Conservation (phyloP, 2,329 filamentous ascomycete genomes). For the Trichoderma semiorbis region DNA sequence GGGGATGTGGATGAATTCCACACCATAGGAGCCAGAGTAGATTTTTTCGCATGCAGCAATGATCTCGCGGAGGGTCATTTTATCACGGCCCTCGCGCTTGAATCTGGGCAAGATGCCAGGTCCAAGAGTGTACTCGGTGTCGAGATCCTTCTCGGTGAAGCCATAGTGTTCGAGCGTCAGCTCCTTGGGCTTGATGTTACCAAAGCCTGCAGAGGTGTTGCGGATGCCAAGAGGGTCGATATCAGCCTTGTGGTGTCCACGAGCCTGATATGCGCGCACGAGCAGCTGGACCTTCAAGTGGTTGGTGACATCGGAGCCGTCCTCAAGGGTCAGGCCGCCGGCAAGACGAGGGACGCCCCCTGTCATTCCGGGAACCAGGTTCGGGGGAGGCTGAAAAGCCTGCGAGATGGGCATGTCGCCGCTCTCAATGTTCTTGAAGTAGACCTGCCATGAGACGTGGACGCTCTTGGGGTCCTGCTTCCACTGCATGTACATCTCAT, state of each 20-base stretch:
- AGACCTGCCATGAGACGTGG: conserved; percentile 97
- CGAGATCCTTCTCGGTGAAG: conserved; percentile 90
- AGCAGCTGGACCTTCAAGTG: conserved; percentile 98
- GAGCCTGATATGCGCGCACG: conserved; percentile 94
- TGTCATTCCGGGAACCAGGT: conserved; percentile 76
- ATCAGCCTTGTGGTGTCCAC: conserved; percentile 96
- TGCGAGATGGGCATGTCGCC: conserved; percentile 97
- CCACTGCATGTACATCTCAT: conserved; percentile 99
- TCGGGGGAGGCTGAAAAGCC: conserved; percentile 94
- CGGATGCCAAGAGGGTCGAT: conserved; percentile 95
- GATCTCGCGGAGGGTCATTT: conserved; percentile 96
- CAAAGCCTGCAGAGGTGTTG: conserved; percentile 69
- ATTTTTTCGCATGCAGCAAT: conserved; percentile 89
- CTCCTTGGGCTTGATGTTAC: conserved; percentile 86
- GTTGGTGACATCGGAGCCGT: conserved; percentile 83
- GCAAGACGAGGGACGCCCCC: conserved; percentile 73
- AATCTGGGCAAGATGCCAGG: conserved; percentile 95
- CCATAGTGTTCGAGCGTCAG: conserved; percentile 90
- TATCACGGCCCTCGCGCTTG: conserved; percentile 80
- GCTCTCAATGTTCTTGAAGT: conserved; percentile 99
- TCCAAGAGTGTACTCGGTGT: conserved; percentile 85
- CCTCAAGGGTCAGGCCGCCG: conserved; percentile 63
- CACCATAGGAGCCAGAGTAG: conserved; percentile 95
- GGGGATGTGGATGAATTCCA: conserved; percentile 98
- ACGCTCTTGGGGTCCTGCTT: conserved; percentile 90